These are phyloP conservation scores for Cryptococcus neoformans DNA, from an alignment of 1,284 basidiomycete genomes.

Conservation along the genomic window DNA sequence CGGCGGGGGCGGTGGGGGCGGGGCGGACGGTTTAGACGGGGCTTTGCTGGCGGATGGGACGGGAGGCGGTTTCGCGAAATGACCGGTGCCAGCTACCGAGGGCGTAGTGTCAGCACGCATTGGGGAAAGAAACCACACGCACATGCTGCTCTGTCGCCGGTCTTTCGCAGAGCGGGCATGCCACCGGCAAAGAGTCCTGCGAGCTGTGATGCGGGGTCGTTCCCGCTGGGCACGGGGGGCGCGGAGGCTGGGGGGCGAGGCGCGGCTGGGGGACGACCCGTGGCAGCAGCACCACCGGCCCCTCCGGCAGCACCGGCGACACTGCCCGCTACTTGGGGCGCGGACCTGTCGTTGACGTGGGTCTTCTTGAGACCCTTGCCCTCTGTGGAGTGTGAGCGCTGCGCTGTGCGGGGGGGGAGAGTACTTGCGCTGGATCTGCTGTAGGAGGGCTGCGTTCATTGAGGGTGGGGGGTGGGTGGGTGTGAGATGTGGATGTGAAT, in stretches of 20 bases:
- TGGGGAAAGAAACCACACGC: neutral
- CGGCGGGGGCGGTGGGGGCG: slow-evolving; percentile 47
- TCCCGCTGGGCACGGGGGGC: slow-evolving; percentile 5
- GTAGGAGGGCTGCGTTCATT: slow-evolving; percentile 41
- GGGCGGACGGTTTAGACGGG: slow-evolving; percentile 15
- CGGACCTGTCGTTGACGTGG: slow-evolving; percentile 76
- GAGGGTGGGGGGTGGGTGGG: neutral
- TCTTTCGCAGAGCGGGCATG: slow-evolving; percentile 81
- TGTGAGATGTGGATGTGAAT: neutral
- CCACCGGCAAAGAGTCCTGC: slow-evolving; percentile 85
- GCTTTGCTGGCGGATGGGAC: slow-evolving; percentile 20
- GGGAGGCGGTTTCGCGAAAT: slow-evolving; percentile 25
- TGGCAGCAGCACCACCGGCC: too few species aligned
- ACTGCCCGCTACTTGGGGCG: slow-evolving; percentile 59
- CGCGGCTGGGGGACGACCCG: too few species aligned
- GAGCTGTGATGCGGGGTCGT: slow-evolving; percentile 60
- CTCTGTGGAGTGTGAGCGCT: slow-evolving; percentile 52
- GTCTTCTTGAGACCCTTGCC: slow-evolving; percentile 78
- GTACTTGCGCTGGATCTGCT: slow-evolving; percentile 41
- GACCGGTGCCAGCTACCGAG: slow-evolving; percentile 14
- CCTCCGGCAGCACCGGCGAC: slow-evolving; percentile 47
- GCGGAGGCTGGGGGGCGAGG: slow-evolving; percentile 57
- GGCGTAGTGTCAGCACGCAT: neutral
- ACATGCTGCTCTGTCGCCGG: slow-evolving; percentile 54
- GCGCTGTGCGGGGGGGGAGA: neutral